Evolutionary conservation across 352 stramenopile genomes (phyloP), one percentile per base, ranked within the genome.

Genomic region (Globisporangium acanthophoron): DNA sequence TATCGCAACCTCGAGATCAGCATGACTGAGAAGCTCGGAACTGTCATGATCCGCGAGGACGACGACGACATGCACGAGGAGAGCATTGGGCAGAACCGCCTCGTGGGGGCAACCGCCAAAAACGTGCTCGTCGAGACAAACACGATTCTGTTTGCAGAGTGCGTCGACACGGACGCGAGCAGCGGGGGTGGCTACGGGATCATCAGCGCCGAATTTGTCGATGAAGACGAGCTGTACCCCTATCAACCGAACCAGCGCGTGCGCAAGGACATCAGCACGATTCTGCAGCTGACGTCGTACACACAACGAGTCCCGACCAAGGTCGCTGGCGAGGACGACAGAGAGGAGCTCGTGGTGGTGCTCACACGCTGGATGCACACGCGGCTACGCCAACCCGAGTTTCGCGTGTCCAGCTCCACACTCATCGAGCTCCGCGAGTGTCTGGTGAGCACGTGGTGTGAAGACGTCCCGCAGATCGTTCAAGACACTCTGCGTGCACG

Each of bases 181-280:
- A 55, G 71, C 0, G 73, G 68, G 0, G 55, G 33, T 11, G 63
- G 74, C 55, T 73, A 74, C 53, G 76, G 58, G 3, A 43, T 82
- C 11, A 58, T 78, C 8, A 56, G 66, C 24, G 53, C 67, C n/a
- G 73, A 83, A 54, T 74, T 62, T 31, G 61, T 70, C 4, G 65
- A 82, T 48, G 52, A 61, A 9, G 75, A 85, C 58, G 73, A 74
- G 16, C 58, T 67, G 43, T 73, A 78, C 49, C 71, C 73, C 29
- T 84, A 80, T 31, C 71, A 66, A 5, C 57, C 69, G 0, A 16
- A 56, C 1, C 56, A 77, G 37, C 74, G 75, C 6, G 58, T 86
- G 21, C 67, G 75, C 4, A 73, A 74, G 20, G 75, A 85, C 40
- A 60, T 57, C 5, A 80, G 61, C 9, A 70, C 64, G 31, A 63